These are phyloP conservation scores for Beauveria scarabaeidicola DNA, from an alignment of 2,329 filamentous ascomycete genomes.

Conservation along the genomic window DNA sequence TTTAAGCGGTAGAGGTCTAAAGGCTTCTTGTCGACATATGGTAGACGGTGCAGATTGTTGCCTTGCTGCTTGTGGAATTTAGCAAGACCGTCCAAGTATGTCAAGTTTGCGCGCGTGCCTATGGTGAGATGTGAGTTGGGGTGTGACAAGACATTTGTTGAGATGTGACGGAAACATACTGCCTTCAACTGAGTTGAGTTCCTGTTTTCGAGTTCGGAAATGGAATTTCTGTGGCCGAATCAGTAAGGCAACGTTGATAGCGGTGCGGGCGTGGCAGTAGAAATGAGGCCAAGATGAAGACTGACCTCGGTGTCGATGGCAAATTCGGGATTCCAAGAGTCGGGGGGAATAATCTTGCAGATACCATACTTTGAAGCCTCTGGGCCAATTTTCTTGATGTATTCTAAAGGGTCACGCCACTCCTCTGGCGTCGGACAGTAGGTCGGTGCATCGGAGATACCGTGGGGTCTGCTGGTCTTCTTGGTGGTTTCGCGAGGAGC, in stretches of 20 bases:
- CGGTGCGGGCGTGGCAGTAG: neutral
- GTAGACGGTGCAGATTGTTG: constrained; percentile 85
- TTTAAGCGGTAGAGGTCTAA: constrained; percentile 93
- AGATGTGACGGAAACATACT: constrained; percentile 48
- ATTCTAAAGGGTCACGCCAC: constrained; percentile 88
- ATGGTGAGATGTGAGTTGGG: constrained; percentile 12
- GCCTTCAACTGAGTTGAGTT: constrained; percentile 96
- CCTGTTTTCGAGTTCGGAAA: constrained; percentile 91
- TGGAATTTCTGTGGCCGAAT: constrained; percentile 67
- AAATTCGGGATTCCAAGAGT: constrained; percentile 89
- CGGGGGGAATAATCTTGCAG: constrained; percentile 90
- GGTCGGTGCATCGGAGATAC: constrained; percentile 80
- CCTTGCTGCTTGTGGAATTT: constrained; percentile 98
- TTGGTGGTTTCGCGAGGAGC: constrained; percentile 68
- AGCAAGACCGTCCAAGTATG: constrained; percentile 86
- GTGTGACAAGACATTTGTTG: neutral
- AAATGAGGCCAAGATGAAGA: neutral
- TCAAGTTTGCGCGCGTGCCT: constrained; percentile 92
- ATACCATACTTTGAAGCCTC: constrained; percentile 85
- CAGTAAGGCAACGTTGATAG: neutral
- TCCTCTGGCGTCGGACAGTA: constrained; percentile 88
- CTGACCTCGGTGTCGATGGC: constrained; percentile 90
- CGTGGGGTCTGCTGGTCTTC: constrained; percentile 71
- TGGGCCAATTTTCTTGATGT: constrained; percentile 82
- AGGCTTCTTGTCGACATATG: constrained; percentile 95